Conservation (phyloP, 192 early-diverging fungal genomes). For the Chytriomyces hyalinus region DNA sequence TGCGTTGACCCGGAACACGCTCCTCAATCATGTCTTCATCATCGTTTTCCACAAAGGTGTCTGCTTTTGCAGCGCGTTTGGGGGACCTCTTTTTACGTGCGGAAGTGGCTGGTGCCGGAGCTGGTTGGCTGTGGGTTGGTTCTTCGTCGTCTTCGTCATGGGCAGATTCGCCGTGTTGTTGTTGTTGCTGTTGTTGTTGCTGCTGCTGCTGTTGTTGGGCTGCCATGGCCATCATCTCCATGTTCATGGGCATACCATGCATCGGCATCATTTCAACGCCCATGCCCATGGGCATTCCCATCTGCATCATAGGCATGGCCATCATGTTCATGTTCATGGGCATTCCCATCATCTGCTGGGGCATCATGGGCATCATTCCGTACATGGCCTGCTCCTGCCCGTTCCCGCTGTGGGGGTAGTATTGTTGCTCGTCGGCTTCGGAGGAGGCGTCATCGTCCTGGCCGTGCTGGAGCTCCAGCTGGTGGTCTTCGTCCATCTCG, state of each 20-base stretch:
- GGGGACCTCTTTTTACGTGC: neutral
- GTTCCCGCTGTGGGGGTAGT: neutral
- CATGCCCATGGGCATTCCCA: neutral
- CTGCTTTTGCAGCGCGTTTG: neutral
- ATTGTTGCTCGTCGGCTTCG: neutral
- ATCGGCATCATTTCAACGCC: neutral
- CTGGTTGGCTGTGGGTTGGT: neutral
- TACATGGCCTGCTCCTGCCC: neutral
- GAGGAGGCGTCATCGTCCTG: neutral
- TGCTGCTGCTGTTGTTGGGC: neutral
- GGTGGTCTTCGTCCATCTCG: neutral
- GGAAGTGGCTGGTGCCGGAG: neutral
- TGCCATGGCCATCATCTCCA: neutral
- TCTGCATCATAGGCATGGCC: neutral
- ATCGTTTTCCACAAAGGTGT: neutral
- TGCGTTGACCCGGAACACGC: neutral
- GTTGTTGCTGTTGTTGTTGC: neutral
- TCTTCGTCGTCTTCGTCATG: neutral
- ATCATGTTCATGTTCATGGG: neutral
- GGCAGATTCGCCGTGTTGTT: neutral
- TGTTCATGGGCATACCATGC: neutral
- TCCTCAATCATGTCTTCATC: conserved; percentile 4
- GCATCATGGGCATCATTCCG: neutral
- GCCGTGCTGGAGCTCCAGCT: neutral
- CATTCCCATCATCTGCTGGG: neutral